Evolutionary conservation across 1,284 basidiomycete genomes (phyloP), one percentile per base, ranked within the genome.

Genomic region (Meira miltonrushii): DNA sequence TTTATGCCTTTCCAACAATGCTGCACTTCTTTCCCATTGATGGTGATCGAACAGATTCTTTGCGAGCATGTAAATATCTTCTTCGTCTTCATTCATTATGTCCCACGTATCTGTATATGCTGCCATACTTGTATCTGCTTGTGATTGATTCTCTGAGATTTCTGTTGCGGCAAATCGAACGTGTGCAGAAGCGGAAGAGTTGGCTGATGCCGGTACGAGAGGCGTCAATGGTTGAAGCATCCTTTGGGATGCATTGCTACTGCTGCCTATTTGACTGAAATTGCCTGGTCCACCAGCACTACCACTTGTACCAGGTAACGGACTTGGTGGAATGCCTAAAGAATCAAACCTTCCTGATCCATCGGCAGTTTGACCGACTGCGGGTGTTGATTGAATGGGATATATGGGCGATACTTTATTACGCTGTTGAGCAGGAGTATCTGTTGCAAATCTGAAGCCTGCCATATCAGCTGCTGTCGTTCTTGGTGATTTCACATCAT

Each of bases 21-120:
- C 80, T 7, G 85, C 84, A 41, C 87, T 89, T 61, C 92, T 84
- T 57, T 86, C 82, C 67, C 88, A 88, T 72, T 97, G 91, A 65
- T 88, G 87, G 19, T 85, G 82, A 63, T 91, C 86, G 66, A 91
- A 85, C 69, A 87, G 88, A 8, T 85, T 81, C 63, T 87, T 87
- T 1, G 90, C 92, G 25, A 88, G 83, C 60, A 85, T 79, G 68
- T 91, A 83, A 11, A 74, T 62, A 59, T 83, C 82, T 54, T 80
- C 77, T 49, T 57, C 49, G 13, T 79, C 57, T 19, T 68, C 74
- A 48, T 68, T 69, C 17, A 55, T 40, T n/a, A 51, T 41, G 7
- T 43, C 54, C 10, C 25, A 39, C 17, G 59, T 44, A 10, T 15
- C 38, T 0, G 23, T 17, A 13, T 13, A 41, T 9, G 19, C 49